Conservation (phyloP, 2,329 filamentous ascomycete genomes). For the Xylaria digitata region DNA sequence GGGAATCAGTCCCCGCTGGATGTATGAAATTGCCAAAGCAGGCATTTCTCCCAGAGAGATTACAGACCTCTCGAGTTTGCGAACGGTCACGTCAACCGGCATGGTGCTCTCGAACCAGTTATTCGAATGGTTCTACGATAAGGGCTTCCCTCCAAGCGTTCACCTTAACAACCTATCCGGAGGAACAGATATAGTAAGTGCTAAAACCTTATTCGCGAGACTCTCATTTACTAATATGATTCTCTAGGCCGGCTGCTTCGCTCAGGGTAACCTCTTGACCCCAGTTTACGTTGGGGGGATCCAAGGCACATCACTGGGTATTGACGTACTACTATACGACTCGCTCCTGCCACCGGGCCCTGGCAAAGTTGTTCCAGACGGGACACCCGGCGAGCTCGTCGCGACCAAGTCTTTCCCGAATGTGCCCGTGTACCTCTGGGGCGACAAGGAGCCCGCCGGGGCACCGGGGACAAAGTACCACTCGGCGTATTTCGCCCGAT, state of each 20-base stretch:
- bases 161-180: constrained; percentile 81
- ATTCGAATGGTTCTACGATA: constrained; percentile 83
- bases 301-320: constrained; percentile 62
- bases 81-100: constrained; percentile 76
- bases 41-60: constrained; percentile 70
- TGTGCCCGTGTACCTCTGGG: constrained; percentile 75
- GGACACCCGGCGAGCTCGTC: constrained; percentile 80
- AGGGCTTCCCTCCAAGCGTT: constrained; percentile 72
- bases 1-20: constrained; percentile 80
- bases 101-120: constrained; percentile 83
- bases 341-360: constrained; percentile 62
- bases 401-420: constrained; percentile 78
- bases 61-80: constrained; percentile 70
- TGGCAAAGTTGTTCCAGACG: constrained; percentile 61
- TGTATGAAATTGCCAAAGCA: constrained; percentile 76
- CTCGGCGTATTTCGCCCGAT: constrained; percentile 70
- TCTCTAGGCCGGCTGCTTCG: constrained; percentile 68
- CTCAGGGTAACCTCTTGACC: constrained; percentile 73
- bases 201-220: background rate
- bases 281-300: constrained; percentile 71
- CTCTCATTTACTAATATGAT: constrained; percentile 31
- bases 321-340: constrained; percentile 70
- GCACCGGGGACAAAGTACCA: constrained; percentile 68
- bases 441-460: constrained; percentile 57
- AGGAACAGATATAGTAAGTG: constrained; percentile 77